A percentile compares a stretch with the other conserved stretches of the same genome.
Conservation (phyloP, 2,329 filamentous ascomycete species). For the Colletotrichum tofieldiae region DNA sequence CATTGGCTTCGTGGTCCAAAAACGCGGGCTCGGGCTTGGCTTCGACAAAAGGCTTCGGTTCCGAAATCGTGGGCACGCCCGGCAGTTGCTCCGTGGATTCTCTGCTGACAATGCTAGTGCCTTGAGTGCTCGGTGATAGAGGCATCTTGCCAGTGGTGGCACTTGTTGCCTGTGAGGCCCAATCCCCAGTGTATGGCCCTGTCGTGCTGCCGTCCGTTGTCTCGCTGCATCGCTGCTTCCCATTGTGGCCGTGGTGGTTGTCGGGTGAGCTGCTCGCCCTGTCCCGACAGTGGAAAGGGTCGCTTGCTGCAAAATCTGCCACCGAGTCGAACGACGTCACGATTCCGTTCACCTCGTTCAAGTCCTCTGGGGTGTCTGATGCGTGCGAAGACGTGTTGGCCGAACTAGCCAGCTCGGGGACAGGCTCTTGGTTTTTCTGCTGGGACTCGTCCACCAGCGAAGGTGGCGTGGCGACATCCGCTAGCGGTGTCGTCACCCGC, state of each 20-base stretch:
- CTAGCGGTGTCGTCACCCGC: constrained; percentile 38
- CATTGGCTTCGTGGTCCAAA: constrained; percentile 41
- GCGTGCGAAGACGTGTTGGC: constrained; percentile 51
- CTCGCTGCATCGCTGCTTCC: constrained; percentile 72
- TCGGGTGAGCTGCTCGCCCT: constrained; percentile 52
- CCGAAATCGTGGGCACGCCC: constrained; percentile 61
- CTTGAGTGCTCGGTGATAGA: constrained; percentile 75
- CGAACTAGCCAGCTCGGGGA: constrained; percentile 48
- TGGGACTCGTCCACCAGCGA: constrained; percentile 45
- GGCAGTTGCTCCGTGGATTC: constrained; percentile 68
- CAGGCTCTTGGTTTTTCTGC: constrained; percentile 47
- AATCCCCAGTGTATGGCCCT: constrained; percentile 69
- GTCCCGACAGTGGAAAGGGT: constrained; percentile 61
- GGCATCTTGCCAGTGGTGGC: constrained; percentile 76
- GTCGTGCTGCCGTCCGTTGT: constrained; percentile 74
- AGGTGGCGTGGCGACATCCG: constrained; percentile 37
- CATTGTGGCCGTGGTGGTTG: constrained; percentile 58
- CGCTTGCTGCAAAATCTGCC: constrained; percentile 64
- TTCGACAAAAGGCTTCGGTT: constrained; percentile 52
- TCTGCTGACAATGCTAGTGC: constrained; percentile 75
- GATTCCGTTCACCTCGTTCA: constrained; percentile 62
- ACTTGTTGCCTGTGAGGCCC: constrained; percentile 75
- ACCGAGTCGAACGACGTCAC: constrained; percentile 62
- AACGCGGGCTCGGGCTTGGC: constrained; percentile 25
- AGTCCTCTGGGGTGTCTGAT: constrained; percentile 52